Base-by-base conservation (phyloP, 1,284 basidiomycete species). In the Trichosporon asahii region DNA sequence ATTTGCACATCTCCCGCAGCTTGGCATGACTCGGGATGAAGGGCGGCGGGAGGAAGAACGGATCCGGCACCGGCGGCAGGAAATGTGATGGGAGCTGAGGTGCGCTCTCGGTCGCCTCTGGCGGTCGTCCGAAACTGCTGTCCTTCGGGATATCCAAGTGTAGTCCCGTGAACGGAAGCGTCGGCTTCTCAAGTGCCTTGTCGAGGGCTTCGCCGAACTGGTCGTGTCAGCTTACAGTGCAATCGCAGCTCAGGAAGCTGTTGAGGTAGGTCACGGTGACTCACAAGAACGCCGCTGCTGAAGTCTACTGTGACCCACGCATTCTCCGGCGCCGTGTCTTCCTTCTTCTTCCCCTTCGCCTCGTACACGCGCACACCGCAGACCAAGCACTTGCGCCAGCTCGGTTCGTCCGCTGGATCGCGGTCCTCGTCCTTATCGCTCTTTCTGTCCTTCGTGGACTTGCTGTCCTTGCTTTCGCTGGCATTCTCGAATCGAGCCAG, bases 21-120 rank as follows among this genome's bases (percentile, higher is more conserved):
- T 84, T 74, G 63, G 80, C 68, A 70, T 84, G 74, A 74, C 80
- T 69, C 78, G 86, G 79, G 75, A 85, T 81, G 83, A 87, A 82
- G 68, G 81, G 76, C 66, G 84, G 77, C 67, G 84, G 76, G 49
- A 84, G 75, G 81, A 85, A 85, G 80, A 83, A 82, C 53, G 80
- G 82, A 65, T 83, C 83, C 18, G 77, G 78, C 12, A 80, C 70
- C 1, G 76, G 76, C 0, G 81, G 77, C 44, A 80, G 70, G 40
- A 73, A 65, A 25, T 66, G 31, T 37, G 57, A 61, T 8, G 57
- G 71, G 25, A 12, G 44, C 25, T 33, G 29, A 3, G 31, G 33
- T 5, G 44, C 76, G 67, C 76, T 76, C 57, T 76, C 78, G 23
- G 64, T 55, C 6, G 60, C 60, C 12, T 55, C 14, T 12, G 71